These are phyloP conservation scores for Isatis lusitanica DNA, from an alignment of 441 rosid genomes.

Conservation along the genomic window DNA sequence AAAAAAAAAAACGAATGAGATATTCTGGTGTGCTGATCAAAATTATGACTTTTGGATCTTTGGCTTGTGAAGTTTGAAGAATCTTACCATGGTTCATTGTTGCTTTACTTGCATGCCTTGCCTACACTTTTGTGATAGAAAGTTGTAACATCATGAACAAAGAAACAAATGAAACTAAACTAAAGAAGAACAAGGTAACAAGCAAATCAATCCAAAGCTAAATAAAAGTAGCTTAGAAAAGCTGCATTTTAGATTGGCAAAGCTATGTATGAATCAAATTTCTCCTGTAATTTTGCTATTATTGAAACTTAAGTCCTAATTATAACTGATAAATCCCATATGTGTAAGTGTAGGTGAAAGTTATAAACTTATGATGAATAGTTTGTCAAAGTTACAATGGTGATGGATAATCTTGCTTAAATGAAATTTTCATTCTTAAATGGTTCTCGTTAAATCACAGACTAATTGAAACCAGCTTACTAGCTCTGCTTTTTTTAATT, in stretches of 20 bases:
- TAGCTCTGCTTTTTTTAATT: not conserved
- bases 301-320: not conserved
- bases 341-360: not conserved
- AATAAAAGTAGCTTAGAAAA: not conserved
- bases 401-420: not conserved
- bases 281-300: not conserved
- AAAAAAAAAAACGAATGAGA: not conserved
- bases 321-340: not conserved
- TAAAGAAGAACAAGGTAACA: not conserved
- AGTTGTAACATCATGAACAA: not conserved
- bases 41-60: not conserved
- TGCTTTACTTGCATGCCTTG: not conserved
- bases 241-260: not conserved
- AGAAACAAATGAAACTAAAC: not conserved
- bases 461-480: not conserved
- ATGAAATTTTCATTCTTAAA: not conserved
- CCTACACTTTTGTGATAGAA: not conserved
- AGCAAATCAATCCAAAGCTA: not conserved
- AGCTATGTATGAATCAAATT: not conserved
- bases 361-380: not conserved
- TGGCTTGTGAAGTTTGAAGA: constrained; percentile 8
- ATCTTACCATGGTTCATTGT: not conserved
- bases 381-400: not conserved
- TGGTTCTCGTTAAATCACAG: not conserved
- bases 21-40: constrained; percentile 22